A percentile compares a stretch with the other conserved stretches of the same genome.
These are phyloP conservation scores for Penicillium coprophilum DNA, from an alignment of 495 filamentous ascomycete species.

Conservation along the genomic window DNA sequence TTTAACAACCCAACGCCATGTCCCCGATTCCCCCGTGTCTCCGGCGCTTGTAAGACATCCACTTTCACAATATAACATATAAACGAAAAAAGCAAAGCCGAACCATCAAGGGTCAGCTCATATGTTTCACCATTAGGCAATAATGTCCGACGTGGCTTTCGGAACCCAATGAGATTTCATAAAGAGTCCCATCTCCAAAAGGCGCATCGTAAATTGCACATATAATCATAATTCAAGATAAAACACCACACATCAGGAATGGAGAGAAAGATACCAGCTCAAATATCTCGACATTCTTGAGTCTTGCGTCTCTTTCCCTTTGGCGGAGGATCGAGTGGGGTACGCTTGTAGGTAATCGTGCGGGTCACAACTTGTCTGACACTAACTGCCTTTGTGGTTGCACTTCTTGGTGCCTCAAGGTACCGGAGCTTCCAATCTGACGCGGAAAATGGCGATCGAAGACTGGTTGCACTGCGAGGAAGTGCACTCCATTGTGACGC, in stretches of 20 bases:
- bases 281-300: conserved; percentile 5
- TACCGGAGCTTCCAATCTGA: conserved; percentile 44
- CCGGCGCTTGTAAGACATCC: neutral
- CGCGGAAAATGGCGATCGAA: conserved; percentile 42
- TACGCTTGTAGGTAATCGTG: conserved; percentile 49
- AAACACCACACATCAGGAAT: neutral
- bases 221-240: neutral
- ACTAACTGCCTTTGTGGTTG: conserved; percentile 37
- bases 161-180: neutral
- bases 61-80: neutral
- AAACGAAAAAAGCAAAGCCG: neutral
- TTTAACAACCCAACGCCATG: neutral
- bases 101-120: neutral
- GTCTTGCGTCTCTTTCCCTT: conserved; percentile 45
- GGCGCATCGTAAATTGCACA: neutral
- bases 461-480: conserved; percentile 10
- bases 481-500: conserved; percentile 3
- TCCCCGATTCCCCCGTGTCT: neutral
- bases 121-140: neutral
- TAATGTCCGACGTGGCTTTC: neutral
- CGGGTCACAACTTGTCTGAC: conserved; percentile 51
- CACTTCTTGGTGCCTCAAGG: conserved; percentile 33
- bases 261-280: neutral
- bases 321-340: conserved; percentile 39
- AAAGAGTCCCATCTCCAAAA: neutral